These are phyloP conservation scores for Citrus hindsii DNA, from an alignment of 345 rosid genomes.

Conservation along the genomic window DNA sequence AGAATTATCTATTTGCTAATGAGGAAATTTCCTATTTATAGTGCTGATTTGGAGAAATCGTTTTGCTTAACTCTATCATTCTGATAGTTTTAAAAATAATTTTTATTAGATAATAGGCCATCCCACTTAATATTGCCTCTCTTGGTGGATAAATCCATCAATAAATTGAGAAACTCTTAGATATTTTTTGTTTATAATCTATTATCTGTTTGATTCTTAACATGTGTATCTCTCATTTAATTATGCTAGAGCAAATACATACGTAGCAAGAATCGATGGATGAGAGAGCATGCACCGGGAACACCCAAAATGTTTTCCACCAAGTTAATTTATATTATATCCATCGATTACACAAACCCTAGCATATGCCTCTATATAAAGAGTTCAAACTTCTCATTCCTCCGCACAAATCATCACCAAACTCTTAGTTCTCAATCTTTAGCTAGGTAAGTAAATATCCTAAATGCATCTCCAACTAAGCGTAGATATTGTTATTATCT, in stretches of 20 bases:
- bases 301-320: neutral
- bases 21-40: conserved; percentile 27
- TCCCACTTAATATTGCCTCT: conserved; percentile 38
- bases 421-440: neutral
- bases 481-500: neutral
- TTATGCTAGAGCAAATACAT: neutral
- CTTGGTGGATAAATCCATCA: conserved; percentile 26
- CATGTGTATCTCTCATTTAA: neutral
- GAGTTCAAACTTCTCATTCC: neutral
- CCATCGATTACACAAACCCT: neutral
- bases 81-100: conserved; percentile 8
- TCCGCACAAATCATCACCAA: neutral
- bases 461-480: neutral
- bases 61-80: conserved; percentile 13
- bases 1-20: conserved; percentile 3
- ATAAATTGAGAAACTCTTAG: neutral
- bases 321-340: neutral
- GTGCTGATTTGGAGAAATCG: conserved; percentile 7
- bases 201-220: neutral
- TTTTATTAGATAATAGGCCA: neutral
- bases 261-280: neutral
- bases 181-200: too few species aligned
- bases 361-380: neutral
- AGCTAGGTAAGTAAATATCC: neutral
- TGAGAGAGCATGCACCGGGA: neutral